Evolutionary conservation across 2,329 filamentous ascomycete species (phyloP), one percentile per base, ranked within the genome.

Genomic region (Cladosporium sp.): DNA sequence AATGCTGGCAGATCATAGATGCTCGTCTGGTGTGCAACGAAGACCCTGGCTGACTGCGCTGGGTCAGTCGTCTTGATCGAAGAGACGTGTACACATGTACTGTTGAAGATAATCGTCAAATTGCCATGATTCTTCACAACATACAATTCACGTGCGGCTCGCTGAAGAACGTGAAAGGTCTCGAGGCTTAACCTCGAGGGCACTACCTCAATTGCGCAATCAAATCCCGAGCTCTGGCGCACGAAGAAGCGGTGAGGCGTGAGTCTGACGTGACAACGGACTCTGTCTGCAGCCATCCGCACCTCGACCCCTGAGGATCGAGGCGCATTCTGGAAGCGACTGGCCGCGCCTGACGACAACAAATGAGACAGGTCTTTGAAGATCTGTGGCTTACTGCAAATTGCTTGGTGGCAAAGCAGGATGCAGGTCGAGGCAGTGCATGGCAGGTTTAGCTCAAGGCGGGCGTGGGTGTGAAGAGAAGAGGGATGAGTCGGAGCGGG

Each of bases 211-310:
- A 60, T 65, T 52, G 64, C 57, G 64, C 62, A 64, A 64, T 58
- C 8, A 10, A 54, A 47, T 38, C 24, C 41, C 44, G 41, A 59
- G 64, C 63, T 44, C 41, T 44, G 47, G 55, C 32, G 57, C 30
- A 60, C 44, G 49, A 65, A 65, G 41, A 64, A 65, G 64, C 64
- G 64, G 64, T 65, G 64, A 65, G 64, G 64, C 64, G 55, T 30
- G 55, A 52, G 28, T 60, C 64, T 65, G 64, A 65, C 63, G 63
- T 65, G 63, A 54, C 55, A 59, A 60, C 55, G 41, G 38, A 26
- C 57, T 24, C n/a, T 26, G 24, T 47, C n/a, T 55, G 49, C 62
- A 51, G 44, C 44, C 49, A 55, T 64, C 55, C 55, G 64, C 32
- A 65, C 55, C 21, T 47, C 41, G 28, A 32, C 55, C 64, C 55